Conservation (phyloP, 23 red algal species). For the Cyanidiococcus yangmingshanensis region DNA sequence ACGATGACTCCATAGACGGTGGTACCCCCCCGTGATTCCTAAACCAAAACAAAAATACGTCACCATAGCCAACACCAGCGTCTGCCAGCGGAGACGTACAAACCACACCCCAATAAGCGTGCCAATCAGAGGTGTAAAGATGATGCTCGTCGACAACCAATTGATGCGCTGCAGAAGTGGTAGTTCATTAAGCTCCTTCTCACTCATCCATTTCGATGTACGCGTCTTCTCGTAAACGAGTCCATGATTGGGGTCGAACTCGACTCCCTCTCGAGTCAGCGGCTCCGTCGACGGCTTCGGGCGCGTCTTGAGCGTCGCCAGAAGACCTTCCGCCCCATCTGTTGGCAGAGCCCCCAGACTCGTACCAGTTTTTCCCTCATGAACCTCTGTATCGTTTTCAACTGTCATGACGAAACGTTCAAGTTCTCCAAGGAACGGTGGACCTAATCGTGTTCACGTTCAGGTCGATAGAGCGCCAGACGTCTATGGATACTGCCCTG, state of each 20-base stretch:
- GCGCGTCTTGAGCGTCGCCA: background rate
- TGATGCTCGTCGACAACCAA: conserved; percentile 95
- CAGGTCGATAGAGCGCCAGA: no score
- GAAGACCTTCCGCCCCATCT: background rate
- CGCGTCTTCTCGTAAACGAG: conserved; percentile 72
- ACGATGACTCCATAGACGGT: conserved; percentile 74
- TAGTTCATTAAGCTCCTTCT: conserved; percentile 77
- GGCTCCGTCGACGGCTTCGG: background rate
- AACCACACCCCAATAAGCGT: conserved; percentile 49
- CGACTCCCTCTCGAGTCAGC: conserved; percentile 10
- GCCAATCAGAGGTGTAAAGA: conserved; percentile 74
- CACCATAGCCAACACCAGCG: conserved; percentile 55
- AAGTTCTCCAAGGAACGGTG: no score
- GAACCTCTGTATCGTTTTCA: background rate
- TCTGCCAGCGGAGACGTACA: conserved; percentile 52
- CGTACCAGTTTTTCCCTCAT: background rate
- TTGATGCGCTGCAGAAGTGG: conserved; percentile 81
- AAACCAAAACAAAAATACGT: conserved; percentile 82
- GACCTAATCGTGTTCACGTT: no score
- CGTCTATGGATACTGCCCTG: no score
- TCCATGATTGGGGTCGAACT: conserved; percentile 63
- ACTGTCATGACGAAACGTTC: background rate
- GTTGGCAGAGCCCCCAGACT: background rate
- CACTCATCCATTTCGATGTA: conserved; percentile 76
- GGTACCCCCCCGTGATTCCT: conserved; percentile 94